Base-by-base conservation (phyloP, 108 stramenopile species). In the Aurantiochytrium sp. region DNA sequence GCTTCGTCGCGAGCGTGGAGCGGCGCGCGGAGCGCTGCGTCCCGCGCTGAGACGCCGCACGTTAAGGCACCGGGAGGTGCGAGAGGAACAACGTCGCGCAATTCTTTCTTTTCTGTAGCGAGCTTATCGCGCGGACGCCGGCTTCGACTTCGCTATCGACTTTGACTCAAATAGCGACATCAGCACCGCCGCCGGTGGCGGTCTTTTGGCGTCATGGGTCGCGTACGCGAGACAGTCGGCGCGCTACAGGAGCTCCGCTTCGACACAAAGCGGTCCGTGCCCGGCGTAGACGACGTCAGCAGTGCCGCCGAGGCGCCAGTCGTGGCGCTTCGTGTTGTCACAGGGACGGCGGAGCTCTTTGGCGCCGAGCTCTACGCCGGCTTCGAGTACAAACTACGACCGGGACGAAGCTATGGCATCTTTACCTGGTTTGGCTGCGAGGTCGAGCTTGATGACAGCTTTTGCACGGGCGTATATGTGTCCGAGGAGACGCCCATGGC, bases 371-470 rank as follows among this genome's bases (percentile, higher is more conserved):
- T 83, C 49, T 47, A 45, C 45, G 49, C 76, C 49, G 76, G 76
- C 10, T 53, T n/a, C 51, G 76, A 83, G 76, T 83, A 53, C 51
- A 83, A 25, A 12, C 5, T 83, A 8, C 45, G 19, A 45, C 76
- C 76, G n/a, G 76, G 76, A 18, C 45, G 76, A 12, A 83, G 76
- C 76, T 83, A 83, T 23, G 76, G 76, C n/a, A 12, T 83, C n/a
- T 83, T 83, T 23, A 83, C 76, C 23, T 83, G 76, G 76, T 53
- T 53, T 23, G 76, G 76, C 6, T 83, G 76, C 76, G 76, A 83
- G 28, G 76, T 83, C 49, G 76, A 83, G 49, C 10, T 83, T 12
- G 76, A 83, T 4, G 76, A 53, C 10, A 16, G 5, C 45, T 83
- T 83, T 23, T 83, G 76, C 76, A 28, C 51, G 49, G 76, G 76